Evolutionary conservation across 2,329 filamentous ascomycete species (phyloP), one percentile per base, ranked within the genome.

Genomic region (Trichoderma hamatum): DNA sequence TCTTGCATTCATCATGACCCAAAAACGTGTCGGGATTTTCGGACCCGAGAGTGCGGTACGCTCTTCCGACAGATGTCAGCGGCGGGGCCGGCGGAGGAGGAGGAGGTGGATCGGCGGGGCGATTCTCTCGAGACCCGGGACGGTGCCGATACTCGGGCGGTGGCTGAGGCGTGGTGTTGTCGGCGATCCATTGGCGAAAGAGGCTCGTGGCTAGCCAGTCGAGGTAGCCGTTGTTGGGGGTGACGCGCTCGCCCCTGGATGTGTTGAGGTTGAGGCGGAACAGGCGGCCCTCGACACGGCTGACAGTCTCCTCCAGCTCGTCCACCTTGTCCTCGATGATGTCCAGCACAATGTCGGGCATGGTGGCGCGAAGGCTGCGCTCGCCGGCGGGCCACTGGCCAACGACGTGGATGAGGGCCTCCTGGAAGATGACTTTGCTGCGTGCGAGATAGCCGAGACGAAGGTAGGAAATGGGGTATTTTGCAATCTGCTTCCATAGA

Each of bases 321-420:
- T 97, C 93, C 5, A 96, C 93, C 79, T 97, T 97, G 80, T 97
- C 94, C 78, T 97, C 93, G 71, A 97, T 96, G 43, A 97, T 85
- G 73, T 97, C 94, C 11, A 97, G 84, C 0, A 97, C 93, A 0
- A 87, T 79, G 30, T 90, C 88, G 0, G 94, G 92, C 51, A 97
- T 84, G 34, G 90, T 85, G 70, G 88, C 85, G 69, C 92, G 89
- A 43, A 97, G 86, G 74, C 92, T 92, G 30, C 91, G 88, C 74
- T 94, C 88, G 19, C 91, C 93, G 0, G 88, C 84, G 0, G 95
- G 94, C 95, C 95, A 98, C 78, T 97, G 93, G 3, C 95, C 95
- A 0, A 97, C 94, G 0, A 97, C 93, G 75, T 98, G 95, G 64
- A 97, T 92, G 60, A 98, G 84, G 0, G 94, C 93, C 82, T 98